Evolutionary conservation across 2,329 filamentous ascomycete species (phyloP).

Genomic region (Zelopaecilomyces penicillatus): DNA sequence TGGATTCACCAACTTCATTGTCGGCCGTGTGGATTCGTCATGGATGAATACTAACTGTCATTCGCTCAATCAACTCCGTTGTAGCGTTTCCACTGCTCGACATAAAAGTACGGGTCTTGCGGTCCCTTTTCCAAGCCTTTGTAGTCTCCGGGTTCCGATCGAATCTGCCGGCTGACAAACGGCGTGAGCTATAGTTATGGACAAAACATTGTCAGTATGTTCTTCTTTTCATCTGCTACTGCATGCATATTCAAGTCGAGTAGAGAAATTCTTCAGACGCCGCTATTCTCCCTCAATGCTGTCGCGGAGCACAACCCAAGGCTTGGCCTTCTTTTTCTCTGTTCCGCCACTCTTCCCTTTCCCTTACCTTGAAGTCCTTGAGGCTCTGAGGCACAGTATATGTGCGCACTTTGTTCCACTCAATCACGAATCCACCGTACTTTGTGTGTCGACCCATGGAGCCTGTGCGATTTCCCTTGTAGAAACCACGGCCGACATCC

Average conservation of each 20-base stretch:
- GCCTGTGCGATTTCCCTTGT: conserved; percentile 90
- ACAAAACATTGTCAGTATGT: too few relatives aligned
- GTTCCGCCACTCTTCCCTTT: too few relatives aligned
- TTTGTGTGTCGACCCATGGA: conserved; percentile 80
- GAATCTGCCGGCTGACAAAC: conserved; percentile 60
- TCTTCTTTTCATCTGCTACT: too few relatives aligned
- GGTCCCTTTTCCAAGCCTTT: conserved; percentile 45
- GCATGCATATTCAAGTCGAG: not conserved
- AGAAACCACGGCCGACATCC: conserved; percentile 86
- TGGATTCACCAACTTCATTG: too few relatives aligned
- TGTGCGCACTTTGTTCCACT: conserved; percentile 82
- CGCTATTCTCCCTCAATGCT: too few relatives aligned
- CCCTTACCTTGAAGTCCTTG: conserved; percentile 60
- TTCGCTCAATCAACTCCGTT: conserved; percentile 49
- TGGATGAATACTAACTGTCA: not conserved
- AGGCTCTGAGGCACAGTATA: conserved; percentile 71
- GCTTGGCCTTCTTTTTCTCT: too few relatives aligned
- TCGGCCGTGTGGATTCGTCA: too few relatives aligned
- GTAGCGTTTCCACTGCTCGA: conserved; percentile 58
- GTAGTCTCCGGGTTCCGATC: conserved; percentile 44
- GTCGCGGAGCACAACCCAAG: too few relatives aligned
- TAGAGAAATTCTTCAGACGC: conserved; percentile 11
- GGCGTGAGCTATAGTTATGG: conserved; percentile 58
- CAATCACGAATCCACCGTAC: conserved; percentile 74
- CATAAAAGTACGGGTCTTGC: conserved; percentile 52